A percentile compares a stretch with the other conserved stretches of the same genome.
phyloP scores from a whole-genome alignment of 2,329 filamentous ascomycete genomes.

The Trichoderma arundinaceum region DNA sequence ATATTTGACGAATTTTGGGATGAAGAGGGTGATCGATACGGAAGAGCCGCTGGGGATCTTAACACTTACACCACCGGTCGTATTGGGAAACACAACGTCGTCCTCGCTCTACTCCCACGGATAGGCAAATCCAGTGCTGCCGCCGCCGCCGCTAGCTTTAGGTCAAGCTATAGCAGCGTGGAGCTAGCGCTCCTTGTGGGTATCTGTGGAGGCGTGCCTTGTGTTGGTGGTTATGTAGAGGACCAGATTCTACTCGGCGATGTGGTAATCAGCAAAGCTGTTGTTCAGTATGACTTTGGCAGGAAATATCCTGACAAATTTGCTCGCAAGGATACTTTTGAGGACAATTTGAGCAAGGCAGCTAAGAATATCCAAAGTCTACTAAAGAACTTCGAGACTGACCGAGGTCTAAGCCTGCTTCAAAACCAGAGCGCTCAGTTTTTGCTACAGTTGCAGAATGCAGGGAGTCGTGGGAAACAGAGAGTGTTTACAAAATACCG shows the following conservation, averaged over 20 bases:
- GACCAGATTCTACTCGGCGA: conserved; percentile 42
- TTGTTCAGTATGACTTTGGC: conserved; percentile 43
- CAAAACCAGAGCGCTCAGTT: conserved; percentile 28
- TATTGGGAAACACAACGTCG: conserved; percentile 38
- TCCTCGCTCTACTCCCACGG: conserved; percentile 37
- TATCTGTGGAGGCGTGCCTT: conserved; percentile 47
- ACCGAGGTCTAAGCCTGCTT: conserved; percentile 16
- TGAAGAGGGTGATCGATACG: conserved; percentile 25
- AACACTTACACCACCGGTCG: conserved; percentile 37
- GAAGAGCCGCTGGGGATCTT: conserved; percentile 30
- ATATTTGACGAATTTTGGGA: conserved; percentile 34
- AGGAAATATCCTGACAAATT: conserved; percentile 38
- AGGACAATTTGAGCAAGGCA: conserved; percentile 39
- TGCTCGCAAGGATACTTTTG: conserved; percentile 36
- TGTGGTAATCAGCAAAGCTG: conserved; percentile 40
- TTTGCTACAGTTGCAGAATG: conserved; percentile 28
- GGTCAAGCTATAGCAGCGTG: conserved; percentile 43
- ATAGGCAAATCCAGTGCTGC: conserved; percentile 43
- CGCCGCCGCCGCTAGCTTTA: conserved; percentile 38
- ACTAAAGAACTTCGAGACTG: conserved; percentile 37
- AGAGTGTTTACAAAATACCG: conserved; percentile 31
- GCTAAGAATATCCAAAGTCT: conserved; percentile 40
- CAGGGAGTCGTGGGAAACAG: conserved; percentile 23
- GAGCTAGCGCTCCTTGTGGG: conserved; percentile 47
- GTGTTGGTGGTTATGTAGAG: not conserved